Evolutionary conservation across 1,284 basidiomycete species (phyloP).

Genomic region (Moesziomyces aphidis): DNA sequence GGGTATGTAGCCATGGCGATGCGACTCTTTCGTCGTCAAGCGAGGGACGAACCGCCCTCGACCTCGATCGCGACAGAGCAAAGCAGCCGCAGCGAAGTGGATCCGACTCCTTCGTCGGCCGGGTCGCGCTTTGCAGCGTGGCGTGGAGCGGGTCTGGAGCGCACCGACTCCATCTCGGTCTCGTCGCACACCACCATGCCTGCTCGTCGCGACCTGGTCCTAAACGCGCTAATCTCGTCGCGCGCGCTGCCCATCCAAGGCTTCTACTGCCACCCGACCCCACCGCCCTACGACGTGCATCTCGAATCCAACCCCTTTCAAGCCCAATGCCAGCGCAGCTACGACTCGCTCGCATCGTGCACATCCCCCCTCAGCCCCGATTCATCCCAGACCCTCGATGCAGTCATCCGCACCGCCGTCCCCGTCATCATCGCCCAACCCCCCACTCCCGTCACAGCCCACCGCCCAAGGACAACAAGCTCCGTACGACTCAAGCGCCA

Average conservation of each 20-base stretch:
- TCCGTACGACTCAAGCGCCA: neutral
- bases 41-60: no score
- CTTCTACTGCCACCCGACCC: constrained; percentile 25
- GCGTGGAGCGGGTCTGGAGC: no score
- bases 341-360: neutral
- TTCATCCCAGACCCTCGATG: neutral
- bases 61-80: no score
- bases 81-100: no score
- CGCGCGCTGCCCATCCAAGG: constrained; percentile 37
- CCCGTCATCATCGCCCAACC: constrained; percentile 13
- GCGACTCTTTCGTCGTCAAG: no score
- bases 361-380: neutral
- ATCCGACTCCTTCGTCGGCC: no score
- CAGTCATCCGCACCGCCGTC: neutral
- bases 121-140: no score
- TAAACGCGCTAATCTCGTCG: constrained; percentile 38
- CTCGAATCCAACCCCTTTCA: neutral
- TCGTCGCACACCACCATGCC: neutral
- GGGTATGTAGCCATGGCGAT: no score
- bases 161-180: no score
- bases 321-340: neutral
- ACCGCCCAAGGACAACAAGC: constrained; percentile 2
- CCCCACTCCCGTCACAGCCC: neutral
- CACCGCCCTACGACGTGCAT: neutral
- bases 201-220: constrained; percentile 15